These are phyloP conservation scores for Fraxinus ornus DNA, from an alignment of 305 asterid genomes.

Conservation along the genomic window DNA sequence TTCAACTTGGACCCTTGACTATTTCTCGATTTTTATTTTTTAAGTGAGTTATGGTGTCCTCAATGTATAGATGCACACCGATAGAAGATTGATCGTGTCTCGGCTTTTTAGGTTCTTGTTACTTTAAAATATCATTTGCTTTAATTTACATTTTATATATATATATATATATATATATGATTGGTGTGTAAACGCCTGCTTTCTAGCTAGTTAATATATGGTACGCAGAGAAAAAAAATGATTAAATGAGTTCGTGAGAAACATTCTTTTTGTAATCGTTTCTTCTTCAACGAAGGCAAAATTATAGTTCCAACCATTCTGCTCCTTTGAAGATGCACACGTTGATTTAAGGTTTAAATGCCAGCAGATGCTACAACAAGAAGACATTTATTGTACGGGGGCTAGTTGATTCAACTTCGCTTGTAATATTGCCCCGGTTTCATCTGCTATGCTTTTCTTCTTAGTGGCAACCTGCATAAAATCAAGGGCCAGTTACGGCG, in stretches of 20 bases:
- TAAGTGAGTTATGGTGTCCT: not conserved
- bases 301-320: not conserved
- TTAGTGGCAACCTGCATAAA: constrained; percentile 69
- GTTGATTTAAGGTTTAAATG: not conserved
- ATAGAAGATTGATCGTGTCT: not conserved
- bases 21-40: too few species aligned
- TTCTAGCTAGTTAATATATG: not conserved
- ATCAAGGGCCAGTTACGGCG: not conserved
- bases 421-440: constrained; percentile 59
- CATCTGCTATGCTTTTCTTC: constrained; percentile 75
- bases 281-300: not conserved
- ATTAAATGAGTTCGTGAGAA: not conserved
- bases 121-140: too few species aligned
- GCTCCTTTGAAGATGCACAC: not conserved
- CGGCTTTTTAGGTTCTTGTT: not conserved
- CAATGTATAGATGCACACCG: too few species aligned
- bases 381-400: constrained; percentile 36
- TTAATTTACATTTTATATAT: too few species aligned
- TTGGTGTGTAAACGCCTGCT: too few species aligned
- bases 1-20: not conserved
- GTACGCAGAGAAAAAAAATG: not conserved
- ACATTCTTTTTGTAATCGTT: not conserved
- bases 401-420: constrained; percentile 56
- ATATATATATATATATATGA: too few species aligned
- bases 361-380: not conserved